These are phyloP conservation scores for Pythium rishiriense DNA, from an alignment of 352 stramenopile genomes.

Conservation along the genomic window DNA sequence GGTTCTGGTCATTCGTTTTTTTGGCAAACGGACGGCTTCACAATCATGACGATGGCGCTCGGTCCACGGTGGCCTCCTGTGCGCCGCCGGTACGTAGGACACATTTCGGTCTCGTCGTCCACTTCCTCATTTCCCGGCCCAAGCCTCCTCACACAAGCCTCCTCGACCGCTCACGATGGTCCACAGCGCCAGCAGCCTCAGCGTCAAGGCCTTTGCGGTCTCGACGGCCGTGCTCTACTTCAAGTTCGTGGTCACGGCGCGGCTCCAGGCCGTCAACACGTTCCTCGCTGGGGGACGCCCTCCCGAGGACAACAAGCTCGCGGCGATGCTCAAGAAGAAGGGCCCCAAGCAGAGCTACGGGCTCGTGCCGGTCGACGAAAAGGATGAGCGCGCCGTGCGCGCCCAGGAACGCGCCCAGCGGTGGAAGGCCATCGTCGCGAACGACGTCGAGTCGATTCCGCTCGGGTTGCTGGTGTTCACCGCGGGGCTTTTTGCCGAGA, in stretches of 20 bases:
- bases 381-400: slow-evolving; percentile 24
- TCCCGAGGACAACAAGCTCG: slow-evolving; percentile 34
- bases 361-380: slow-evolving; percentile 21
- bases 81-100: too few species aligned
- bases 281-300: slow-evolving; percentile 33
- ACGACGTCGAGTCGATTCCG: slow-evolving; percentile 56
- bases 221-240: slow-evolving; percentile 21
- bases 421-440: slow-evolving; percentile 52
- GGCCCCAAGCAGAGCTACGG: slow-evolving; percentile 37
- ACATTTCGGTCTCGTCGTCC: too few species aligned
- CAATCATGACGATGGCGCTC: slow-evolving; percentile 9
- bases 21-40: slow-evolving; percentile 5
- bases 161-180: neutral
- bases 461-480: slow-evolving; percentile 43
- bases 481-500: slow-evolving; percentile 27
- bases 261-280: slow-evolving; percentile 35
- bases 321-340: slow-evolving; percentile 13
- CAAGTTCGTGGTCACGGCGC: slow-evolving; percentile 34
- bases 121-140: neutral
- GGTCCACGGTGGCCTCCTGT: neutral
- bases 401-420: slow-evolving; percentile 20
- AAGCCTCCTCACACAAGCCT: neutral
- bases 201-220: slow-evolving; percentile 18
- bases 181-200: neutral
- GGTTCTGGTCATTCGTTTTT: neutral